Conservation (phyloP, 73 alveolate species). For the Tetrahymena borealis region DNA sequence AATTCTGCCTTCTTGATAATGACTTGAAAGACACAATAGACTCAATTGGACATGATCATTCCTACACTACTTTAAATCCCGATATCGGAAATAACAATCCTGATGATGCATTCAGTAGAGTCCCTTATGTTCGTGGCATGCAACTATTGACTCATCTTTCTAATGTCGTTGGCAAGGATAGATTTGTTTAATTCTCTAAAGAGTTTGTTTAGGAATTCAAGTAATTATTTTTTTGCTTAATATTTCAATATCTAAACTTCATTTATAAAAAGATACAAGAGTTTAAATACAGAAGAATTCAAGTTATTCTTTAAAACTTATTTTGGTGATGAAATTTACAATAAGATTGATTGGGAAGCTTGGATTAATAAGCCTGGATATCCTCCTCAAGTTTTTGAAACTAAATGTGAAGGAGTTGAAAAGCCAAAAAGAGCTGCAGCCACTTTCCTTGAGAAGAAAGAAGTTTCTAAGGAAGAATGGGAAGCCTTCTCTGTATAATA, state of each 20-base stretch:
- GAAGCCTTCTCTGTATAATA: not conserved
- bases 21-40: not conserved
- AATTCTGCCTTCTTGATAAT: not conserved
- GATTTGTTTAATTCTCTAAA: not conserved
- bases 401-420: not conserved
- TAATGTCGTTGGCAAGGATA: not conserved
- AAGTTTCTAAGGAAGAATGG: not conserved
- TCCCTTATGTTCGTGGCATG: not conserved
- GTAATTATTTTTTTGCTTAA: not conserved
- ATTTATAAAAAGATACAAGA: not conserved
- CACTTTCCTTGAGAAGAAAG: not conserved
- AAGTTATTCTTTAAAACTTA: not conserved
- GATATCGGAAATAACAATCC: slow-evolving; percentile 44
- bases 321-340: not conserved
- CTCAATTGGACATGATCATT: slow-evolving; percentile 30
- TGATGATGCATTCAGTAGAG: slow-evolving; percentile 52
- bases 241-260: not conserved
- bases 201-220: not conserved
- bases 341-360: not conserved
- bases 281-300: not conserved
- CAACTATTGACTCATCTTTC: not conserved
- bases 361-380: not conserved
- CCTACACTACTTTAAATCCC: slow-evolving; percentile 53
- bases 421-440: not conserved
- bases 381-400: not conserved